Percentiles rank a stretch among this genome's conserved stretches.
Evolutionary conservation across 208 protist species (phyloP).

Genomic region (Leishmania martiniquensis): DNA sequence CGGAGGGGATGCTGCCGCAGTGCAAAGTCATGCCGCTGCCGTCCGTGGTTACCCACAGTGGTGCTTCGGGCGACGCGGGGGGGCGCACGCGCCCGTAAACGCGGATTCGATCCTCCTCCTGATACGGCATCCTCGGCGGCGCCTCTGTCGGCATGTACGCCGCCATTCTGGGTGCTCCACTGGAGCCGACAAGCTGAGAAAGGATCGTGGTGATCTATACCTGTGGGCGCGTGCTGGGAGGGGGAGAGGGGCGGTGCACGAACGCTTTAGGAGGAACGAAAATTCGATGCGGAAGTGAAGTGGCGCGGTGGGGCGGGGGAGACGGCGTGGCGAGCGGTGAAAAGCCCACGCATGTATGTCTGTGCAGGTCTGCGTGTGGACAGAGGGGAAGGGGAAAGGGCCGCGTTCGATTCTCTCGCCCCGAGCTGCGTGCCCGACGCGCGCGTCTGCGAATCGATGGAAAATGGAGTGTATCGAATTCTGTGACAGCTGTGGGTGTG

Average conservation of each 20-base stretch:
- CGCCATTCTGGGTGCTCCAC: not conserved
- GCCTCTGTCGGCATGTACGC: not conserved
- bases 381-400: too few species aligned
- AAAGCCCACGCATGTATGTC: not conserved
- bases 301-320: not conserved
- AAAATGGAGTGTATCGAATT: too few species aligned
- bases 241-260: not conserved
- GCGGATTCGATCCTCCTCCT: slow-evolving; percentile 17
- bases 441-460: not conserved
- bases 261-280: not conserved
- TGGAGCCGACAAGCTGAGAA: not conserved
- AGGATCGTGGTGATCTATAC: too few species aligned
- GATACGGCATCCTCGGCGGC: not conserved
- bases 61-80: slow-evolving; percentile 1
- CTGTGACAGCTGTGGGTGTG: too few species aligned
- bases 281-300: not conserved
- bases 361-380: not conserved
- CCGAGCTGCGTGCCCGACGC: too few species aligned
- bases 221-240: too few species aligned
- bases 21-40: not conserved
- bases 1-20: not conserved
- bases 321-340: not conserved
- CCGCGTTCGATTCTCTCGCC: too few species aligned
- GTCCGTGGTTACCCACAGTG: slow-evolving; percentile 11
- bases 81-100: slow-evolving; percentile 38